Conservation (phyloP, 805 yeast species). For the Saccharomycopsis selenospora region DNA sequence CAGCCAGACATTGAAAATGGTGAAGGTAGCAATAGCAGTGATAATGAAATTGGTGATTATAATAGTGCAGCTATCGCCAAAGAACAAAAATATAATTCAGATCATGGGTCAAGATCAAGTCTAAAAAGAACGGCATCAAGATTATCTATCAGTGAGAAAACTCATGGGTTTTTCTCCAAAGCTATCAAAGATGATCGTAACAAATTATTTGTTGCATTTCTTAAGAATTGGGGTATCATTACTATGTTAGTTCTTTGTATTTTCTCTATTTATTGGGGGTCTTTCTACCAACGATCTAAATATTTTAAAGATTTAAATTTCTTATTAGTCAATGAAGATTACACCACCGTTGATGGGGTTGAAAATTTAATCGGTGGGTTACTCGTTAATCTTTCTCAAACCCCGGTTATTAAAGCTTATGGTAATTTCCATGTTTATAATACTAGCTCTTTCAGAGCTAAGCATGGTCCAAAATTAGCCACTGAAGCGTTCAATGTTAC, state of each 20-base stretch:
- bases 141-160: neutral
- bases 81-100: neutral
- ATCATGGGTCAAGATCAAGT: too few relatives aligned
- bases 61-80: neutral
- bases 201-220: constrained; percentile 4
- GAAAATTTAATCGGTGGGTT: constrained; percentile 12
- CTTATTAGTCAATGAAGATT: constrained; percentile 25
- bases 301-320: constrained; percentile 20
- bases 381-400: constrained; percentile 6
- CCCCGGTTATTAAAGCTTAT: constrained; percentile 8
- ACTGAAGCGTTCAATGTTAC: constrained; percentile 17
- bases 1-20: constrained; percentile 66
- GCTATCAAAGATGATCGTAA: constrained; percentile 2
- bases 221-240: constrained; percentile 15
- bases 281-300: constrained; percentile 22
- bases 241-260: constrained; percentile 4
- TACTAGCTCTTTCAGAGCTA: constrained; percentile 1
- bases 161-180: constrained; percentile 1
- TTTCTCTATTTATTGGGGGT: constrained; percentile 26
- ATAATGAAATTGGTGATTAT: neutral
- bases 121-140: neutral
- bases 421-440: constrained; percentile 22
- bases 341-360: constrained; percentile 3
- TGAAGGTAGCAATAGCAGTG: neutral
- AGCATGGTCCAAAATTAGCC: neutral